phyloP scores from a whole-genome alignment of 2,329 filamentous ascomycete genomes.

The Trichoderma atroviride region DNA sequence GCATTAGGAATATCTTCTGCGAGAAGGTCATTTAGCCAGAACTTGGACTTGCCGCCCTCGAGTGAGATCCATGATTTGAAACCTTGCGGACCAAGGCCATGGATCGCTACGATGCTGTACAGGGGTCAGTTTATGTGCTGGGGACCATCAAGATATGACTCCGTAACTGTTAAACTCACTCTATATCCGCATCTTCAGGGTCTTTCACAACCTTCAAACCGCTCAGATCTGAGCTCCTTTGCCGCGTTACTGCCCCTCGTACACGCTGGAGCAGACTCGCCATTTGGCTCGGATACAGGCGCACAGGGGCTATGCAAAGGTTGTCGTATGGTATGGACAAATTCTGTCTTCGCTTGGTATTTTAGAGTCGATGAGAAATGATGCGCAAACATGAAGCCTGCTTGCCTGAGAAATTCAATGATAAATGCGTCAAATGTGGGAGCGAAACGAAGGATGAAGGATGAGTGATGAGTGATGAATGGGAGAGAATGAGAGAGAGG shows the following conservation, averaged over 20 bases:
- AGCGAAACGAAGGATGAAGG: constrained; percentile 3
- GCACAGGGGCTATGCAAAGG: background rate
- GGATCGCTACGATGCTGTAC: constrained; percentile 36
- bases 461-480: background rate
- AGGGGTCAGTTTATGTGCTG: background rate
- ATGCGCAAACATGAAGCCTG: background rate
- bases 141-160: background rate
- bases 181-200: constrained; percentile 33
- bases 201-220: constrained; percentile 33
- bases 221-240: constrained; percentile 26
- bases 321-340: background rate
- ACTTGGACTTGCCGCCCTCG: constrained; percentile 30
- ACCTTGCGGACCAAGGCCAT: constrained; percentile 34
- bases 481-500: background rate
- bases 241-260: constrained; percentile 31
- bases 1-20: constrained; percentile 33
- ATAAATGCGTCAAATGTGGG: background rate
- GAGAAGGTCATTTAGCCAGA: constrained; percentile 35
- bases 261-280: constrained; percentile 33
- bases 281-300: constrained; percentile 26
- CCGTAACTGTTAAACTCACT: constrained; percentile 29
- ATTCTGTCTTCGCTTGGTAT: background rate
- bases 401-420: background rate
- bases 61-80: constrained; percentile 34
- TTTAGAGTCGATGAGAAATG: background rate